A percentile compares a stretch with the other conserved stretches of the same genome.
phyloP scores from a whole-genome alignment of 2,329 filamentous ascomycete species.

The Ilyonectria destructans region DNA sequence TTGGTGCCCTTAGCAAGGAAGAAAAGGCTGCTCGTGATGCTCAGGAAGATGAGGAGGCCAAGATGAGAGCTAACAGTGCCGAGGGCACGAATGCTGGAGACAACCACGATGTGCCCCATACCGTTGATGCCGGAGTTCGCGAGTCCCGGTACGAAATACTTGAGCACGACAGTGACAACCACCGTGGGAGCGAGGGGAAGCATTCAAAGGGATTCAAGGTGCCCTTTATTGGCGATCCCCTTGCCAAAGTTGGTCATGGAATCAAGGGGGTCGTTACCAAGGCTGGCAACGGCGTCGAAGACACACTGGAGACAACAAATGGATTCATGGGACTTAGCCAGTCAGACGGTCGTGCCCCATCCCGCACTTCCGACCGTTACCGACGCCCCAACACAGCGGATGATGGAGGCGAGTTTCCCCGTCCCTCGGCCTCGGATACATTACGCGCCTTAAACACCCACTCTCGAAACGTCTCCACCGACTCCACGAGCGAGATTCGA shows the following conservation, averaged over 20 bases:
- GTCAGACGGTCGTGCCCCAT: conserved; percentile 16
- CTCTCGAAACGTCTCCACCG: conserved; percentile 58
- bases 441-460: conserved; percentile 55
- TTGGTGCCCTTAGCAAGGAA: conserved; percentile 66
- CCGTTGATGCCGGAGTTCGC: conserved; percentile 62
- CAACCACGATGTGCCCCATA: conserved; percentile 69
- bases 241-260: conserved; percentile 66
- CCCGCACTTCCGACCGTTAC: conserved; percentile 46
- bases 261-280: conserved; percentile 63
- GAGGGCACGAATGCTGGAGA: conserved; percentile 69
- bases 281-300: conserved; percentile 66
- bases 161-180: conserved; percentile 25
- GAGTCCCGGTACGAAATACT: conserved; percentile 53
- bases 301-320: conserved; percentile 69
- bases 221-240: conserved; percentile 54
- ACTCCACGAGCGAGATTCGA: conserved; percentile 53
- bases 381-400: conserved; percentile 49
- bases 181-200: conserved; percentile 36
- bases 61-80: conserved; percentile 65
- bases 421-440: conserved; percentile 45
- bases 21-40: conserved; percentile 65
- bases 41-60: conserved; percentile 66
- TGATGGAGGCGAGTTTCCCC: conserved; percentile 51
- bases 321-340: conserved; percentile 61
- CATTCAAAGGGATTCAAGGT: conserved; percentile 50